Base-by-base conservation (phyloP, 441 rosid species). In the Croton laevigatus region DNA sequence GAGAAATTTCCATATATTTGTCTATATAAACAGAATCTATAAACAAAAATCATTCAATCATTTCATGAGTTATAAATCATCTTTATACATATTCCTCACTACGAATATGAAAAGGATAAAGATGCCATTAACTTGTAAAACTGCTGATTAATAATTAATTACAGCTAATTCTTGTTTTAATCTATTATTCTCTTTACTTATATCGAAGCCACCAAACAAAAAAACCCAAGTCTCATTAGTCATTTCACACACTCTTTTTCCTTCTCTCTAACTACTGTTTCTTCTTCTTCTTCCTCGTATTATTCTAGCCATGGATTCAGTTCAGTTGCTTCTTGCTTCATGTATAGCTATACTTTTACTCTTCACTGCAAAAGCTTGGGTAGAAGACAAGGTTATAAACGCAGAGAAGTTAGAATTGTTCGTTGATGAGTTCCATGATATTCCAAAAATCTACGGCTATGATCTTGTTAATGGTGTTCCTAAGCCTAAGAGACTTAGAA, bases 351-450 rank as follows among this genome's bases (percentile, higher is more conserved):
- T 60, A 34, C 62, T 52, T 6, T 8, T 63, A 8, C 48, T 49
- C 34, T n/a, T 73, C 59, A 11, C 48, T 46, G 11, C 17, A n/a
- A 10, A 60, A 61, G 46, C 73, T 40, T 34, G 80, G 72, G 75
- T 65, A 1, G 79, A 76, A 16, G 88, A 81, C 9, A 32, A 10
- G 64, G 75, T 87, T 34, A 45, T 89, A 40, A 63, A 73, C 70
- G 65, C 77, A 5, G 78, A 78, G 0, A 73, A 75, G 75, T 76
- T 94, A 79, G 68, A 81, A 81, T 89, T 81, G 97, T 92, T 92
- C 70, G 93, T 94, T 3, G 98, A 94, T 45, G 87, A 89, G 66
- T 88, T 94, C 20, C 91, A 81, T 0, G 85, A 89, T 77, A 86
- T 94, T 89, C 97, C 97, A 10, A 88, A 53, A 75, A 70, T 94